Evolutionary conservation across 1,139 yeast species (phyloP), one percentile per base, ranked within the genome.

Genomic region (Taphrina sp.): DNA sequence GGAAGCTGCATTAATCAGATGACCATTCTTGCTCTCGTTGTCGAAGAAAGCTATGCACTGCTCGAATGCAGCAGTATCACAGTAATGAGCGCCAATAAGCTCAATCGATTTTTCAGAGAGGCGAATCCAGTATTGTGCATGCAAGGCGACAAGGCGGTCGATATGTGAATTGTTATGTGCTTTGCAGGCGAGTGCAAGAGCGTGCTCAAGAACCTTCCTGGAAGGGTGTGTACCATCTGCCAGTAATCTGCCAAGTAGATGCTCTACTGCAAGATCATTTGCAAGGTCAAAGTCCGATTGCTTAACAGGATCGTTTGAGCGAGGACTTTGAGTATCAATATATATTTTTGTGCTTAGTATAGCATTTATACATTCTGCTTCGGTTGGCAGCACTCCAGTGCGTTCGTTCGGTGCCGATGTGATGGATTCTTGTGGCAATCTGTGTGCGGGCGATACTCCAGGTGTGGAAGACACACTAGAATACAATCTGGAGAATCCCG

Each of bases 1-100:
- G 5, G 54, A 29, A 23, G 38, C 26, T 12, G 41, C 29, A 2
- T 45, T 39, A 16, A 49, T 24, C 8, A n/a, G 29, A 7, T 24
- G n/a, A 3, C 54, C 54, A 12, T 34, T 24, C 16, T 24, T 10
- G 12, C 16, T 10, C 26, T 39, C 39, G n/a, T 16, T 49, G 16
- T 38, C 29, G 17, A 33, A 23, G 17, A 49, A 49, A 12, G 14
- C 54, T 3, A 39, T 17, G 16, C 46, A 33, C 20, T 38, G 54
- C 54, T 49, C 54, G 22, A 17, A 34, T 12, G 38, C 38, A 16
- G 20, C 47, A 22, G n/a, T 14, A 12, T 31, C 28, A 16, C 47
- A 43, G 19, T 43, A 43, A 22, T 43, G 47, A 16, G 29, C 23
- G 12, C 26, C 37, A 8, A 43, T 14, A 26, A 43, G 19, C 19